Conservation (phyloP, 371 early-diverging fungal species). For the Rhizopus arrhizus region DNA sequence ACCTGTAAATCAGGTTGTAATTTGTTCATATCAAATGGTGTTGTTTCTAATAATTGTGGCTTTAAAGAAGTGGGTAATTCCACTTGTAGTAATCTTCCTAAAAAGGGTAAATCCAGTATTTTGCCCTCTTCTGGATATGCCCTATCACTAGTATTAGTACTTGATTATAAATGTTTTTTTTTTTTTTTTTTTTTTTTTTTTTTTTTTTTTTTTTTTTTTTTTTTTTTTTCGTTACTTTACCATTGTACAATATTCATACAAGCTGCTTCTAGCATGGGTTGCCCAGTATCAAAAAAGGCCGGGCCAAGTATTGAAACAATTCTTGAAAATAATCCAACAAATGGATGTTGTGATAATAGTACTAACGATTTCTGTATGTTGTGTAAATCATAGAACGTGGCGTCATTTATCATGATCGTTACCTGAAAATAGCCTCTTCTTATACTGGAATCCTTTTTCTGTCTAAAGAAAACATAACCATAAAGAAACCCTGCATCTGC, state of each 20-base stretch:
- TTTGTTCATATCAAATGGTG: constrained; percentile 69
- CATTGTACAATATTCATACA: constrained; percentile 81
- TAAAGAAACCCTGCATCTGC: constrained; percentile 78
- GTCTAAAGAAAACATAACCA: constrained; percentile 95
- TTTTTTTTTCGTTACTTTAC: constrained; percentile 37
- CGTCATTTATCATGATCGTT: not conserved
- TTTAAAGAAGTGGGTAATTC: constrained; percentile 77
- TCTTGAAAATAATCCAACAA: constrained; percentile 80
- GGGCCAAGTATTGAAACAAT: constrained; percentile 81
- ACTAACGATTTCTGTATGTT: constrained; percentile 79
- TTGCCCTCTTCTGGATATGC: constrained; percentile 32
- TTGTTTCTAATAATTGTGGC: constrained; percentile 82
- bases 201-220: not conserved
- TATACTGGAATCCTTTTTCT: constrained; percentile 81
- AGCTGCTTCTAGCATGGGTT: constrained; percentile 80
- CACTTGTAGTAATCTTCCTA: constrained; percentile 69
- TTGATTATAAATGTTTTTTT: not conserved
- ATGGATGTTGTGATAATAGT: constrained; percentile 85
- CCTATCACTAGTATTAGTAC: constrained; percentile 21
- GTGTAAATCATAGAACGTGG: not conserved
- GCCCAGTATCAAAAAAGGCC: constrained; percentile 76
- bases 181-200: not conserved
- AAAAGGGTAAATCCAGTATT: constrained; percentile 71
- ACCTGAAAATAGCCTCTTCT: constrained; percentile 91
- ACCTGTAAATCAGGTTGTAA: constrained; percentile 70